Evolutionary conservation across 139 green algal genomes (phyloP), one percentile per base, ranked within the genome.

Genomic region (Chlamydomonas incerta): DNA sequence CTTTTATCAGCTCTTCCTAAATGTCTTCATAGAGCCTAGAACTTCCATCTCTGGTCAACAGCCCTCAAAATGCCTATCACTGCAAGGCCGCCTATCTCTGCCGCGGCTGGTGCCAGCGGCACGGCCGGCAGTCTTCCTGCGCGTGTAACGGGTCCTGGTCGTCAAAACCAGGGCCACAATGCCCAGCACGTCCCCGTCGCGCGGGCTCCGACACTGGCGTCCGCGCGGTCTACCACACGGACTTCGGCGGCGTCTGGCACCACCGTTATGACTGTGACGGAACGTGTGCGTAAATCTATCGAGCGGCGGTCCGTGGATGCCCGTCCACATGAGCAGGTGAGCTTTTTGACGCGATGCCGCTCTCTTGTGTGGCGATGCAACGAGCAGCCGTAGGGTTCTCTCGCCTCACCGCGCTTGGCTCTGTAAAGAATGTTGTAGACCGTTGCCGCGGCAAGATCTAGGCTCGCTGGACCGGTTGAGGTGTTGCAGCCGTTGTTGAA

Each of bases 251-350:
- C 79, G 76, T 50, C 77, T 2, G 77, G 62, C 63, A 35, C 63
- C n/a, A 17, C 77, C 4, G 46, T 74, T 18, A 28, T 74, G 41
- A 74, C 63, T 0, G 63, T 65, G 0, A 83, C 77, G 8, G 77
- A 83, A 6, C 77, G 77, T 18, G 77, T 85, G 13, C 65, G 79
- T 2, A 85, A 85, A n/a, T 76, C 66, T 34, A 76, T 85, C 23
- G 79, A 85, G 6, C 65, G 79, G 0, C 79, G 47, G 20, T 85
- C 79, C 3, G 35, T 75, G 21, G 79, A 85, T 20, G 65, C 75
- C 31, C 79, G 65, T 0, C 17, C 0, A 10, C 79, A 69, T 31
- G 79, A 85, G 41, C 79, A 75, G 79, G 79, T 85, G 47, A 29
- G 67, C 4, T 34, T 62, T 35, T 11, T 31, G 33, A 9, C 31